A percentile compares a stretch with the other conserved stretches of the same genome.
Conservation (phyloP, 192 early-diverging fungal genomes). For the Phycomyces blakesleeanus region DNA sequence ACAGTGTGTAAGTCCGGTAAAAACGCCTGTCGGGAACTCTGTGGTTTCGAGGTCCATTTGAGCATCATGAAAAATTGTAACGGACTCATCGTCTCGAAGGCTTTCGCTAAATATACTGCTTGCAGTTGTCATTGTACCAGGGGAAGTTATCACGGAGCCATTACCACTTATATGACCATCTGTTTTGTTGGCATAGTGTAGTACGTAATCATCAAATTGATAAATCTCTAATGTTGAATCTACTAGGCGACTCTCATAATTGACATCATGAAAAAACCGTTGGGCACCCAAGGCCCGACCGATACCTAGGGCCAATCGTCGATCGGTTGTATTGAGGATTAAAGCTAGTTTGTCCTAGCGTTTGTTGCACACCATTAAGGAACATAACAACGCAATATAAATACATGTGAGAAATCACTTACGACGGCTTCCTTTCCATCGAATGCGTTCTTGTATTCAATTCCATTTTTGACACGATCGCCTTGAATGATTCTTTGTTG, state of each 20-base stretch:
- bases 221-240: constrained; percentile 82
- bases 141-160: background rate
- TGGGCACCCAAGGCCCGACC: constrained; percentile 88
- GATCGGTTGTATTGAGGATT: constrained; percentile 77
- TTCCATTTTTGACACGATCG: constrained; percentile 7
- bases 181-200: background rate
- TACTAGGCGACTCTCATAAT: constrained; percentile 76
- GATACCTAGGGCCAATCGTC: constrained; percentile 77
- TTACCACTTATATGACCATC: background rate
- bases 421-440: constrained; percentile 23
- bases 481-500: constrained; percentile 14
- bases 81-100: background rate
- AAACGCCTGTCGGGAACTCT: constrained; percentile 57
- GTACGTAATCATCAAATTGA: constrained; percentile 55
- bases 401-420: background rate
- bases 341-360: constrained; percentile 53
- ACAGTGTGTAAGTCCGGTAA: constrained; percentile 84
- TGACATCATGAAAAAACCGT: constrained; percentile 87
- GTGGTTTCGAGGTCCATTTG: background rate
- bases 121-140: background rate
- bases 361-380: background rate
- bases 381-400: background rate
- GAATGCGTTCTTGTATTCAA: constrained; percentile 14
- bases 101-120: background rate
- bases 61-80: background rate